These are phyloP conservation scores for Nemania bipapillata DNA, from an alignment of 2,329 filamentous ascomycete genomes.

Conservation along the genomic window DNA sequence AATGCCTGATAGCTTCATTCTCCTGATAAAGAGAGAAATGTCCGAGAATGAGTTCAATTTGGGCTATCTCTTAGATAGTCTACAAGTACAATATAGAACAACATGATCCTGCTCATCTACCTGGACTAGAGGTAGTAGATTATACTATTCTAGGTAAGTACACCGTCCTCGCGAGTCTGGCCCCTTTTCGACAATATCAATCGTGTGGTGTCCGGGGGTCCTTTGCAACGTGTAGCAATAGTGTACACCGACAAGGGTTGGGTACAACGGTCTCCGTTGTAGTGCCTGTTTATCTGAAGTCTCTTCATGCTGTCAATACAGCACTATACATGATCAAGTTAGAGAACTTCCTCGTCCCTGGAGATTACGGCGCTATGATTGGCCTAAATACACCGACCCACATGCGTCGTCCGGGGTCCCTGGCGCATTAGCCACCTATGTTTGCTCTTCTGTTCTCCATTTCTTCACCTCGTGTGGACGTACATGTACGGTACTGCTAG, in stretches of 20 bases:
- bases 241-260: constrained; percentile 28
- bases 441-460: constrained; percentile 25
- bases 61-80: too few relatives aligned
- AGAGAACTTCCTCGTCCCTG: constrained; percentile 33
- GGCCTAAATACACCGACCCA: constrained; percentile 15
- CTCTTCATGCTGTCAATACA: neutral
- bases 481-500: constrained; percentile 34
- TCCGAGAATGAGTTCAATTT: neutral
- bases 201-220: constrained; percentile 22
- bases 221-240: neutral
- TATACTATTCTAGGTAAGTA: neutral
- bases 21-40: neutral
- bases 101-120: neutral
- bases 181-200: constrained; percentile 22
- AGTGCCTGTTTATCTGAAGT: constrained; percentile 17
- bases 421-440: constrained; percentile 28
- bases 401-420: constrained; percentile 27
- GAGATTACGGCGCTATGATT: constrained; percentile 18
- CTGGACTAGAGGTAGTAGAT: neutral
- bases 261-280: constrained; percentile 13
- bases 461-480: constrained; percentile 26
- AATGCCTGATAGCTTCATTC: neutral
- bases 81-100: too few relatives aligned
- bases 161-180: neutral
- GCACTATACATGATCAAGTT: constrained; percentile 23